Conservation (phyloP, 1,139 yeast species). For the Hyphopichia burtonii region DNA sequence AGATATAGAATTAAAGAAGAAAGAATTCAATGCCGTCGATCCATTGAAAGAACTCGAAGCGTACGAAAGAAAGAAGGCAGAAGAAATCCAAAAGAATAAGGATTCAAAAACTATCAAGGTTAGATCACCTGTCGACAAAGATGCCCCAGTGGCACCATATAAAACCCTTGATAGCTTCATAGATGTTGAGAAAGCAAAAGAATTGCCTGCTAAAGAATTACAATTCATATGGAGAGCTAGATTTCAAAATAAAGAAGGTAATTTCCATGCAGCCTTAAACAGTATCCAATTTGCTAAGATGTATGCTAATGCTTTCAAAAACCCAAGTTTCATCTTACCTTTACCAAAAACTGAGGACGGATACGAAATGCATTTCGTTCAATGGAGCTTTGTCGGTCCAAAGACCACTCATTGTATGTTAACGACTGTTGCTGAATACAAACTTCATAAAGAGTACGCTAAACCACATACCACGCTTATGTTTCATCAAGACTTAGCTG, state of each 20-base stretch:
- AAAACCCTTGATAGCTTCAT: slow-evolving; percentile 72
- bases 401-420: slow-evolving; percentile 85
- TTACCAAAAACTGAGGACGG: slow-evolving; percentile 57
- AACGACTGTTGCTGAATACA: slow-evolving; percentile 90
- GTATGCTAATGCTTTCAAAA: slow-evolving; percentile 64
- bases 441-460: slow-evolving; percentile 87
- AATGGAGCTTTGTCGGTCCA: slow-evolving; percentile 91
- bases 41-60: slow-evolving; percentile 68
- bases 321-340: slow-evolving; percentile 76
- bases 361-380: slow-evolving; percentile 86
- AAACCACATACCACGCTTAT: slow-evolving; percentile 91
- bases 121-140: slow-evolving; percentile 49
- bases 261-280: slow-evolving; percentile 65
- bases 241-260: slow-evolving; percentile 59
- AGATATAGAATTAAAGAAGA: slow-evolving; percentile 55
- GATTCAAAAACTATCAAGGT: slow-evolving; percentile 69
- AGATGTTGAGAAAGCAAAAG: slow-evolving; percentile 63
- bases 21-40: slow-evolving; percentile 59
- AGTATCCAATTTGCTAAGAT: slow-evolving; percentile 57
- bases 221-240: slow-evolving; percentile 90
- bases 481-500: slow-evolving; percentile 78
- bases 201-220: slow-evolving; percentile 60
- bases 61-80: slow-evolving; percentile 43
- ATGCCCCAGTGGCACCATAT: slow-evolving; percentile 52
- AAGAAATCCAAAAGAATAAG: slow-evolving; percentile 29